Evolutionary conservation across 2,329 filamentous ascomycete genomes (phyloP).

Genomic region (Penicillium sp.): DNA sequence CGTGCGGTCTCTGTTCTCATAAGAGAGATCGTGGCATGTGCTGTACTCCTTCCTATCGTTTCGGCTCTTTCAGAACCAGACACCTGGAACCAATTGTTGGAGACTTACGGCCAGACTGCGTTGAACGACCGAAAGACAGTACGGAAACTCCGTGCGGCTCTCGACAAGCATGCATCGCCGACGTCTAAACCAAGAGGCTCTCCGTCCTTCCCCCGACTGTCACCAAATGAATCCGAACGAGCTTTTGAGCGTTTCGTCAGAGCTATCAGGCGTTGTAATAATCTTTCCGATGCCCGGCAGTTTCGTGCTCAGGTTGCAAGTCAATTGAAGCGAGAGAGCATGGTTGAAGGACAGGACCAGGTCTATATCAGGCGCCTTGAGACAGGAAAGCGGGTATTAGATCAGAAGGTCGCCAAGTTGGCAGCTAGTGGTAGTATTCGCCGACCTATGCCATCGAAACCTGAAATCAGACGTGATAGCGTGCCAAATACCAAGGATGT

Average conservation of each 20-base stretch:
- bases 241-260: conserved; percentile 94
- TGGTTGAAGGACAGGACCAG: conserved; percentile 73
- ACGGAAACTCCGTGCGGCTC: conserved; percentile 79
- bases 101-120: conserved; percentile 78
- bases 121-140: conserved; percentile 95
- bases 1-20: conserved; percentile 75
- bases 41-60: conserved; percentile 79
- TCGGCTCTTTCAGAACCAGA: conserved; percentile 83
- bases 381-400: conserved; percentile 81
- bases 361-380: conserved; percentile 86
- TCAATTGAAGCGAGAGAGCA: conserved; percentile 80
- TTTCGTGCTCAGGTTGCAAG: conserved; percentile 90
- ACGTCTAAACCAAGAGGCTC: conserved; percentile 62
- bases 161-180: conserved; percentile 92
- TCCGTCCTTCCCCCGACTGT: conserved; percentile 73
- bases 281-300: conserved; percentile 84
- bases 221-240: conserved; percentile 78
- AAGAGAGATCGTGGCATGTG: conserved; percentile 86
- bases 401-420: conserved; percentile 81
- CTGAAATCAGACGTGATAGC: conserved; percentile 30
- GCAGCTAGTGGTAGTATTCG: conserved; percentile 60
- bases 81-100: conserved; percentile 95
- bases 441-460: conserved; percentile 25
- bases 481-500: conserved; percentile 69
- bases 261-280: conserved; percentile 80